Conservation (phyloP, 352 stramenopile genomes). For the Phytophthora pistaciae region DNA sequence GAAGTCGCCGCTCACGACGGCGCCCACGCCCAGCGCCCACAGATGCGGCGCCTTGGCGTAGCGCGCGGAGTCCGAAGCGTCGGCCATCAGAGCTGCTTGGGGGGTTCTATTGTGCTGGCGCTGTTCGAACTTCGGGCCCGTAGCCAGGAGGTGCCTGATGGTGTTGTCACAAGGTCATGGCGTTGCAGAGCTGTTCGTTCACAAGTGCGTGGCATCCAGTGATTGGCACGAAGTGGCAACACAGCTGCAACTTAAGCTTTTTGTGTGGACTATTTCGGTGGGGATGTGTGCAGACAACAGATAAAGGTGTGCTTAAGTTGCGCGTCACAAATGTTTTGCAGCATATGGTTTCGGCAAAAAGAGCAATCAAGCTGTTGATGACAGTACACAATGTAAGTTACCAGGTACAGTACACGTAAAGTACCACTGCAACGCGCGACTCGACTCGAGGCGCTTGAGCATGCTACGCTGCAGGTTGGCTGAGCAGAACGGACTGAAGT, state of each 20-base stretch:
- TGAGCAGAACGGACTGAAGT: too few species aligned
- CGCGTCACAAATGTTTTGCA: not conserved
- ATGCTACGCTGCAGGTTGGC: too few species aligned
- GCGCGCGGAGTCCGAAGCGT: constrained; percentile 24
- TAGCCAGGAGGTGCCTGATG: not conserved
- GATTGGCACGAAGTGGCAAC: constrained; percentile 5
- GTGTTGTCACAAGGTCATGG: not conserved
- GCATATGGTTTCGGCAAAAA: not conserved
- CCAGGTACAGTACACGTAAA: too few species aligned
- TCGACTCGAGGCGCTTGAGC: too few species aligned
- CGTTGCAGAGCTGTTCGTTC: not conserved
- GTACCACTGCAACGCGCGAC: too few species aligned
- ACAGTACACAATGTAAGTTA: too few species aligned
- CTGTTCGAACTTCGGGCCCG: not conserved
- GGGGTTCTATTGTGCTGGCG: not conserved
- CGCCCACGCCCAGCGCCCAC: constrained; percentile 64
- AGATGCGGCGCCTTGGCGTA: constrained; percentile 69
- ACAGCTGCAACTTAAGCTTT: not conserved
- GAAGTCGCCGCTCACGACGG: constrained; percentile 67
- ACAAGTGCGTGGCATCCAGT: constrained; percentile 20
- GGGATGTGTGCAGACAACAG: not conserved
- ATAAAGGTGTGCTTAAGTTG: not conserved
- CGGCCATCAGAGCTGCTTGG: constrained; percentile 9
- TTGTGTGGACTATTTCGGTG: not conserved
- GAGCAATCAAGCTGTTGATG: not conserved